A percentile compares a stretch with the other conserved stretches of the same genome.
Evolutionary conservation across 805 yeast genomes (phyloP).

Genomic region (Hanseniaspora clermontiae): DNA sequence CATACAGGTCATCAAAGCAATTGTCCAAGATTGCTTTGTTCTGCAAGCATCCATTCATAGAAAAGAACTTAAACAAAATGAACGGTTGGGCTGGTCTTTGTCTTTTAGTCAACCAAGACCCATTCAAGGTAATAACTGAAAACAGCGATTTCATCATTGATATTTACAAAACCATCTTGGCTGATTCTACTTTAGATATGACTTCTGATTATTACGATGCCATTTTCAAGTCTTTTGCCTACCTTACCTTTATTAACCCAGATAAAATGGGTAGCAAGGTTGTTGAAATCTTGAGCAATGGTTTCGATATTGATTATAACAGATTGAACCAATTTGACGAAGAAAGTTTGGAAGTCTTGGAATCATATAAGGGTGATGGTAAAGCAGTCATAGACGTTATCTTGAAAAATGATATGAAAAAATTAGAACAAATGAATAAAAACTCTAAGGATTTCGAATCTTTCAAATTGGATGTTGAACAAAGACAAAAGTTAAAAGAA

Average conservation of each 20-base stretch:
- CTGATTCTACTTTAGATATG: conserved; percentile 16
- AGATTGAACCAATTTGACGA: conserved; percentile 33
- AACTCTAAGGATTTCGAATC: conserved; percentile 78
- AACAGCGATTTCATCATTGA: conserved; percentile 16
- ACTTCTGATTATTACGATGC: conserved; percentile 30
- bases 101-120: conserved; percentile 47
- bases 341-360: conserved; percentile 46
- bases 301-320: conserved; percentile 28
- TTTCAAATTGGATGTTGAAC: conserved; percentile 75
- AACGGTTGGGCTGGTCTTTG: conserved; percentile 71
- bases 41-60: conserved; percentile 28
- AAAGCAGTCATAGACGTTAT: conserved; percentile 50
- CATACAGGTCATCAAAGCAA: conserved; percentile 23
- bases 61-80: conserved; percentile 27
- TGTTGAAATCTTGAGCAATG: conserved; percentile 31
- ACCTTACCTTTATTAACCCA: conserved; percentile 48
- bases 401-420: conserved; percentile 31
- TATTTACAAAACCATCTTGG: neutral
- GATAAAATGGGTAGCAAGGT: conserved; percentile 41
- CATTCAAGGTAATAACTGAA: conserved; percentile 41
- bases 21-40: conserved; percentile 31
- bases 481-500: conserved; percentile 60
- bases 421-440: conserved; percentile 39
- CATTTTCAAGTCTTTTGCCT: conserved; percentile 41
- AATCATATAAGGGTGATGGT: conserved; percentile 47